Conservation (phyloP, 2,329 filamentous ascomycete genomes). For the Intubia oerlemansii region DNA sequence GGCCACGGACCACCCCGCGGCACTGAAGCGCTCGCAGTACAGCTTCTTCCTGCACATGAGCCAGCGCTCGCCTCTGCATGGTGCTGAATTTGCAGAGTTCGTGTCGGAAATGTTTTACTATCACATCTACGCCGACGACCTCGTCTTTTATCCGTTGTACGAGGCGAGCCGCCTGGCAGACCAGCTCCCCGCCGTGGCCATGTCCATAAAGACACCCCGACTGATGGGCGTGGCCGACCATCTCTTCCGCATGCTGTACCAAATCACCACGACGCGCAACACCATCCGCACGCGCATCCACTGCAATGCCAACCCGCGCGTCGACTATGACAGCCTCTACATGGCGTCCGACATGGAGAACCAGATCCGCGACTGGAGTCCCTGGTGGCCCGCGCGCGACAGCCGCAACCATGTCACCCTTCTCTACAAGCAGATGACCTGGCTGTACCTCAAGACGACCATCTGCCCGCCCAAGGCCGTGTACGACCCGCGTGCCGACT, state of each 20-base stretch:
- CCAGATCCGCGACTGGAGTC: slow-evolving; percentile 54
- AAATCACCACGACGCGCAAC: slow-evolving; percentile 60
- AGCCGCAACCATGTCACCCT: slow-evolving; percentile 32
- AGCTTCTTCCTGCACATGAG: slow-evolving; percentile 54
- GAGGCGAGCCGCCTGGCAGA: neutral
- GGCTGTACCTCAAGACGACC: slow-evolving; percentile 40
- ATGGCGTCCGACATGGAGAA: slow-evolving; percentile 56
- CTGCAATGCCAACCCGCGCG: slow-evolving; percentile 38
- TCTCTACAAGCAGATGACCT: slow-evolving; percentile 44
- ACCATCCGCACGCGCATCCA: slow-evolving; percentile 47
- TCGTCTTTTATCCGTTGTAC: slow-evolving; percentile 27
- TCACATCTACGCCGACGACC: slow-evolving; percentile 46
- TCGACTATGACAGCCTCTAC: slow-evolving; percentile 53
- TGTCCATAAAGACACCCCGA: slow-evolving; percentile 25
- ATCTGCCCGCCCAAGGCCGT: slow-evolving; percentile 28
- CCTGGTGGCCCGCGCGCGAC: slow-evolving; percentile 35
- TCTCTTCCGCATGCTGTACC: slow-evolving; percentile 55
- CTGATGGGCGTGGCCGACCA: slow-evolving; percentile 68
- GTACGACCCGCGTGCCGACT: slow-evolving; percentile 5
- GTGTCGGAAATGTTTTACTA: slow-evolving; percentile 72
- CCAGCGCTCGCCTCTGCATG: slow-evolving; percentile 33
- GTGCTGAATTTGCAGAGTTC: slow-evolving; percentile 42
- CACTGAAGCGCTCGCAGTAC: slow-evolving; percentile 51
- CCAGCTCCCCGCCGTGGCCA: slow-evolving; percentile 8
- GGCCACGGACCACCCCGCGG: slow-evolving; percentile 35